Base-by-base conservation (phyloP, 31 red algal species). In the Odonthalia washingtoniensis region DNA sequence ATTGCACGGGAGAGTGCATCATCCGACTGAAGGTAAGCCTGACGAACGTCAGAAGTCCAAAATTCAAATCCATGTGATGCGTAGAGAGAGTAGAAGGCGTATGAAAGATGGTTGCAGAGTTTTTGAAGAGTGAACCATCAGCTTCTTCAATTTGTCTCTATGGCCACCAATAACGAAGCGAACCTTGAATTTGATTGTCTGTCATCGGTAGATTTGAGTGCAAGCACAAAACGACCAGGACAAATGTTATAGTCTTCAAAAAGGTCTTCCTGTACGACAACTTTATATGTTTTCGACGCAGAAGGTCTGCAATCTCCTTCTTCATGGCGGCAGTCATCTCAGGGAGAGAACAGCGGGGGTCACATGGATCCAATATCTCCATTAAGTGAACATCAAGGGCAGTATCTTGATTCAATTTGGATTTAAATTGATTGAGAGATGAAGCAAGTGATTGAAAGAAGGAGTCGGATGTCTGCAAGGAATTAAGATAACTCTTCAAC, bases 1-100 rank as follows among this genome's bases (percentile, higher is more conserved):
- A 84, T 24, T 0, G 40, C 37, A 12, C 81, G 81, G 0, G 66
- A 17, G 9, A 84, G 66, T 39, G 30, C 26, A 18, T 73, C 81
- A 0, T 31, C 65, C 12, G 66, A 72, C 30, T 84, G 81, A 18
- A 84, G 33, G 0, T 84, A 84, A 63, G 81, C 81, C 44, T 84
- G 81, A 43, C 66, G 31, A 9, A 84, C 81, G 37, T 84, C 69
- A 5, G 62, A 44, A 0, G 67, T 73, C 65, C 77, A 81, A 0
- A 81, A 35, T 21, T 44, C 39, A 40, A 69, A 75, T 12, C 38
- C 28, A 3, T 57, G 12, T 6, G 44, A 46, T 31, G 81, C 69
- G 4, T 62, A 33, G 36, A 69, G 9, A 21, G 81, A 33, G 5
- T 72, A 6, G 32, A 75, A 40, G 24, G 73, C 4, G 16, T 39